phyloP scores from a whole-genome alignment of 176 grass and related monocot species.

The Thinopyrum elongatum region DNA sequence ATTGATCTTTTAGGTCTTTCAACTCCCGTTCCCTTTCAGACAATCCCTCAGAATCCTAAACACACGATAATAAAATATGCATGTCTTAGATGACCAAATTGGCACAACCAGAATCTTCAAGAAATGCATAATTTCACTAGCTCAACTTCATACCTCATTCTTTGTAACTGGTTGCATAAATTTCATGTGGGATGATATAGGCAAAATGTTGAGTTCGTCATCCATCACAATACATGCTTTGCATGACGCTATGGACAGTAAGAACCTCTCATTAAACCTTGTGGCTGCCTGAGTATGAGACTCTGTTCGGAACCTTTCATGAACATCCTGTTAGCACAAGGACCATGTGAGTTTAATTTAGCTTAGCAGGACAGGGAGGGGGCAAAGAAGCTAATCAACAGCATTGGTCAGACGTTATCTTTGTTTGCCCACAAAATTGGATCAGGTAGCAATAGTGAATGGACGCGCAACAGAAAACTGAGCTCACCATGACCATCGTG shows the following conservation, averaged over 20 bases:
- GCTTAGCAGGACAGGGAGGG: background rate
- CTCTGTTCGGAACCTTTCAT: slow-evolving; percentile 96
- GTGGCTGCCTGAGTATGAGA: slow-evolving; percentile 68
- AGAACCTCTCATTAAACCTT: slow-evolving; percentile 92
- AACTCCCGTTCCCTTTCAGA: slow-evolving; percentile 80
- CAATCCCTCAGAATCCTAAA: slow-evolving; percentile 79
- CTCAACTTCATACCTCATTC: slow-evolving; percentile 47
- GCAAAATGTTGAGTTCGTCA: slow-evolving; percentile 94
- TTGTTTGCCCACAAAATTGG: background rate
- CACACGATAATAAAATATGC: background rate
- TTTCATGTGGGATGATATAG: slow-evolving; percentile 89
- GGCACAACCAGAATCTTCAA: background rate
- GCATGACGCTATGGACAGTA: slow-evolving; percentile 85
- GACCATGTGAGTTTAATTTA: background rate
- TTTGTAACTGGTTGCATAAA: slow-evolving; percentile 56
- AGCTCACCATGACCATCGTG: slow-evolving; percentile 92
- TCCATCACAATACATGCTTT: slow-evolving; percentile 96
- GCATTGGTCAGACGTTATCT: background rate
- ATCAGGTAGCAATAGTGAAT: background rate
- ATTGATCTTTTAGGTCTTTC: slow-evolving; percentile 82
- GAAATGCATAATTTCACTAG: slow-evolving; percentile 2
- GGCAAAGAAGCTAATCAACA: background rate
- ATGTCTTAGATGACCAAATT: background rate
- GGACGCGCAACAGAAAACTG: background rate
- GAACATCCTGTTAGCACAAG: slow-evolving; percentile 72